phyloP scores from a whole-genome alignment of 257 asterid genomes.

The Thymus quinquecostatus region DNA sequence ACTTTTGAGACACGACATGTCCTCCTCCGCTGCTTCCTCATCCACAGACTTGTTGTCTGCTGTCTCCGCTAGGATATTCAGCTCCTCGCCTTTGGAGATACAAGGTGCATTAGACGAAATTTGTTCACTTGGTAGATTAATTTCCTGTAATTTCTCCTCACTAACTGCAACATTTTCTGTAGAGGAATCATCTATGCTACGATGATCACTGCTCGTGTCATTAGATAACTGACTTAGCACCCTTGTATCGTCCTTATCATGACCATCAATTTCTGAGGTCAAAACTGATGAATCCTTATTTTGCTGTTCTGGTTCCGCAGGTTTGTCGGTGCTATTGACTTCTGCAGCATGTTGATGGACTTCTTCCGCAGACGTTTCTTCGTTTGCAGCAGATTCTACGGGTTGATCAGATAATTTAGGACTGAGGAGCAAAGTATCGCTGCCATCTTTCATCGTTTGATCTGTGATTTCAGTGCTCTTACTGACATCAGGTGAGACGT shows the following conservation, averaged over 20 bases:
- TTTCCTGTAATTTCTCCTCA: slow-evolving; percentile 8
- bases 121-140: neutral
- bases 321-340: slow-evolving; percentile 8
- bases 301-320: neutral
- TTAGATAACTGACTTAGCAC: slow-evolving; percentile 15
- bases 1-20: slow-evolving; percentile 11
- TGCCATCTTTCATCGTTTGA: slow-evolving; percentile 9
- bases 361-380: slow-evolving; percentile 21
- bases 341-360: slow-evolving; percentile 30
- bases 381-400: slow-evolving; percentile 8
- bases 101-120: neutral
- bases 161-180: neutral
- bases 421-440: slow-evolving; percentile 12
- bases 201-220: slow-evolving; percentile 8
- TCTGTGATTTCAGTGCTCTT: slow-evolving; percentile 29
- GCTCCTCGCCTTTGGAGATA: neutral
- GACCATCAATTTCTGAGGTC: neutral
- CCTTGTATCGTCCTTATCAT: neutral
- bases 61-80: neutral
- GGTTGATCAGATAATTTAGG: slow-evolving; percentile 30
- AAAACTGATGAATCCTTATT: neutral
- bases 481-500: slow-evolving; percentile 26
- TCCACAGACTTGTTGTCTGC: slow-evolving; percentile 3
- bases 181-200: neutral
- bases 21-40: slow-evolving; percentile 20